These are phyloP conservation scores for Termitomyces sp. DNA, from an alignment of 768 basidiomycete genomes.

Conservation along the genomic window DNA sequence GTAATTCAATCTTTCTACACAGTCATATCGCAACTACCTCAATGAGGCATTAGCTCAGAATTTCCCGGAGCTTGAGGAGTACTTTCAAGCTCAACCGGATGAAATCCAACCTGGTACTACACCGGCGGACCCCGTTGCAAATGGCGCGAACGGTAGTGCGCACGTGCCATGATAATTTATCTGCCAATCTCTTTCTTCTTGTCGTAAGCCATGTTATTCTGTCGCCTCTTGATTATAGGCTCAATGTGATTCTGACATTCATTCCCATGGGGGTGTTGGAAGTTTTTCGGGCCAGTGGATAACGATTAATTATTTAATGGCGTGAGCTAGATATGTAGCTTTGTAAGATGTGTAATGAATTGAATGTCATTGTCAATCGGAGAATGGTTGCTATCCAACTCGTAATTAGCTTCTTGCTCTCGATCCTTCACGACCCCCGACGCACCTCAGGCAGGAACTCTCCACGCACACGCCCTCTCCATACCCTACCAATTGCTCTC, in stretches of 20 bases:
- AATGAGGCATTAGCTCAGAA: slow-evolving; percentile 69
- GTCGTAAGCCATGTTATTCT: background rate
- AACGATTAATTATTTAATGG: background rate
- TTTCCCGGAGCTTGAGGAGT: slow-evolving; percentile 63
- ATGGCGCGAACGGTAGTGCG: background rate
- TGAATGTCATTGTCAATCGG: slow-evolving; percentile 12
- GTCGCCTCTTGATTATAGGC: background rate
- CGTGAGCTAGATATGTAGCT: slow-evolving; percentile 7
- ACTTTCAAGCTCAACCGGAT: slow-evolving; percentile 23
- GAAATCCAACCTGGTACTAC: slow-evolving; percentile 9
- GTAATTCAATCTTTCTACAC: slow-evolving; percentile 10
- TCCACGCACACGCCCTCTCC: background rate
- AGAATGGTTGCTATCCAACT: slow-evolving; percentile 12
- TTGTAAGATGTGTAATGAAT: slow-evolving; percentile 18
- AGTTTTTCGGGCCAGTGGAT: slow-evolving; percentile 3
- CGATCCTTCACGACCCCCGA: slow-evolving; percentile 13
- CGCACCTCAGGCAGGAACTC: slow-evolving; percentile 6
- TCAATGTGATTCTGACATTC: background rate
- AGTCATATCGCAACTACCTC: slow-evolving; percentile 71
- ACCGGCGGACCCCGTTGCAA: slow-evolving; percentile 5
- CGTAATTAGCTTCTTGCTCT: slow-evolving; percentile 10
- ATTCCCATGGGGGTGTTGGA: slow-evolving; percentile 3
- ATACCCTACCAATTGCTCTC: slow-evolving; percentile 4
- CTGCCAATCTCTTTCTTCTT: background rate
- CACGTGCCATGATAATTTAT: background rate